phyloP scores from a whole-genome alignment of 1,284 basidiomycete species.

The Termitomyces sp. region DNA sequence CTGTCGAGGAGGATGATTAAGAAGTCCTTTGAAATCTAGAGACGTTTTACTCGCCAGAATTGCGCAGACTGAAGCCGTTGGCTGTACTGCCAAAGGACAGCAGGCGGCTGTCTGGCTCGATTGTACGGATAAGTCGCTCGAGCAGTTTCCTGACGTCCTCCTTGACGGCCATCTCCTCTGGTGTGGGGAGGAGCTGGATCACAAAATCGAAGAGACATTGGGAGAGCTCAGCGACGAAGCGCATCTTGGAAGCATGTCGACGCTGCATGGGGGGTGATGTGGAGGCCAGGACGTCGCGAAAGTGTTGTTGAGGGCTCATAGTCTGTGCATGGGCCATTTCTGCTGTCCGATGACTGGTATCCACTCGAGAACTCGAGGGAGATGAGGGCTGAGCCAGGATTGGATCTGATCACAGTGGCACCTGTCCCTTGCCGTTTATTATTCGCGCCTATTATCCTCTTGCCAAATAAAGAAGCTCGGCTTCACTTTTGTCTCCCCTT shows the following conservation, averaged over 20 bases:
- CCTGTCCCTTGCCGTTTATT: slow-evolving; percentile 15
- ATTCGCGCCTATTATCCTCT: slow-evolving; percentile 19
- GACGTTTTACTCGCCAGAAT: slow-evolving; percentile 68
- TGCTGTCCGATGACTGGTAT: slow-evolving; percentile 11
- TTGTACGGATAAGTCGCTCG: slow-evolving; percentile 89
- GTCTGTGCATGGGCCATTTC: slow-evolving; percentile 36
- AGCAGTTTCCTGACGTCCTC: slow-evolving; percentile 94
- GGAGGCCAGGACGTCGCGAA: slow-evolving; percentile 25
- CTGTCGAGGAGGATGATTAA: slow-evolving; percentile 34
- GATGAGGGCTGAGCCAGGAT: slow-evolving; percentile 16
- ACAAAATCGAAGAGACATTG: slow-evolving; percentile 79
- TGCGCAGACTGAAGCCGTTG: slow-evolving; percentile 90
- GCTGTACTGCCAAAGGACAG: slow-evolving; percentile 94
- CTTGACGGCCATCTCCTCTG: slow-evolving; percentile 89
- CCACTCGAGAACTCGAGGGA: slow-evolving; percentile 18
- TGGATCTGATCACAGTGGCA: slow-evolving; percentile 18
- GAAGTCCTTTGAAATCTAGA: slow-evolving; percentile 1
- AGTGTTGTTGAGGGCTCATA: slow-evolving; percentile 32
- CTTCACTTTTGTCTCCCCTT: slow-evolving; percentile 7
- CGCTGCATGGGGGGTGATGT: slow-evolving; percentile 26
- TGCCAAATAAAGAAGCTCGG: slow-evolving; percentile 14
- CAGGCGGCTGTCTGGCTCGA: slow-evolving; percentile 88
- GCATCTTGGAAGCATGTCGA: slow-evolving; percentile 41
- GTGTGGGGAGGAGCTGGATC: slow-evolving; percentile 82
- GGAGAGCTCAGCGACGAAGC: slow-evolving; percentile 67